phyloP scores from a whole-genome alignment of 2,329 filamentous ascomycete species.

The Knoxdaviesia capensis region DNA sequence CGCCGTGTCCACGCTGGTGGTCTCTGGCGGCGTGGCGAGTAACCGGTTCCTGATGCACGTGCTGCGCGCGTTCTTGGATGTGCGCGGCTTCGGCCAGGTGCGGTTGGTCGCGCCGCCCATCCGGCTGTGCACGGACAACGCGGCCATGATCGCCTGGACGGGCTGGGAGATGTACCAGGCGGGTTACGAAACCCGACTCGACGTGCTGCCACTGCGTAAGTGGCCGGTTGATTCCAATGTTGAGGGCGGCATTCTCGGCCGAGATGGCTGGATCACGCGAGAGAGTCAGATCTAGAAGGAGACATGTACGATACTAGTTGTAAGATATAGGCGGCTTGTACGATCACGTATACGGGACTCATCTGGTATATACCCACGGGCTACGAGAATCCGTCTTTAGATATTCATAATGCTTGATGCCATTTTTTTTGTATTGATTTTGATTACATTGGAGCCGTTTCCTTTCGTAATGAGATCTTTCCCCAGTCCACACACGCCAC shows the following conservation, averaged over 20 bases:
- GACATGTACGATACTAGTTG: no score
- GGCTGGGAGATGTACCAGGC: slow-evolving; percentile 79
- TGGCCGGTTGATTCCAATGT: slow-evolving; percentile 52
- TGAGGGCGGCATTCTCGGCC: slow-evolving; percentile 47
- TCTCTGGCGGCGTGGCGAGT: slow-evolving; percentile 79
- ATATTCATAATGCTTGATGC: no score
- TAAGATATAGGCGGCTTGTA: no score
- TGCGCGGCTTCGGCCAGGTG: slow-evolving; percentile 42
- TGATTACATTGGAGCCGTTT: neutral
- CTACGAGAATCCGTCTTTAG: neutral
- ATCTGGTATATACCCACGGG: neutral
- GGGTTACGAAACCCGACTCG: slow-evolving; percentile 47
- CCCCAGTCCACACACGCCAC: slow-evolving; percentile 2
- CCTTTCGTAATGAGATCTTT: neutral
- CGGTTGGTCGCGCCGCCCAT: slow-evolving; percentile 54
- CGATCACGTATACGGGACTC: neutral
- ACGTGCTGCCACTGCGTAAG: slow-evolving; percentile 38
- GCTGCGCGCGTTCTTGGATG: slow-evolving; percentile 32
- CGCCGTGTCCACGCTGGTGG: slow-evolving; percentile 42
- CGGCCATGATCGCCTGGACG: slow-evolving; percentile 92
- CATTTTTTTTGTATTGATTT: no score
- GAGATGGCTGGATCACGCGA: slow-evolving; percentile 21
- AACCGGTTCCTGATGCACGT: slow-evolving; percentile 63
- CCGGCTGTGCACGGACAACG: slow-evolving; percentile 77
- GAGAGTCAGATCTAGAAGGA: neutral